Evolutionary conservation across 495 filamentous ascomycete genomes (phyloP).

Genomic region (Aspergillus diversus): DNA sequence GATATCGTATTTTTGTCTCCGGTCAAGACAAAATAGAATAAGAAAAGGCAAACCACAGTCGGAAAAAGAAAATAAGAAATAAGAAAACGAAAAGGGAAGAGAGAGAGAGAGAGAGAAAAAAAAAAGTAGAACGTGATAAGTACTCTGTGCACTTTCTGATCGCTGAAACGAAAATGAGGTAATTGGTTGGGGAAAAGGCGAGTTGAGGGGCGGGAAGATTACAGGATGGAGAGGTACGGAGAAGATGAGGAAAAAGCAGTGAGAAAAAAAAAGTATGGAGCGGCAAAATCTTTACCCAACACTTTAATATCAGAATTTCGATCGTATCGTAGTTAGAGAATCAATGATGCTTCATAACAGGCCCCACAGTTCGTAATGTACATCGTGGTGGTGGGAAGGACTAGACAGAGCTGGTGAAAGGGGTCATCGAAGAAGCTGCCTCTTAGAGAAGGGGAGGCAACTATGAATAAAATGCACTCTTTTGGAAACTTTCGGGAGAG

Average conservation of each 20-base stretch:
- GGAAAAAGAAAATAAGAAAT: background rate
- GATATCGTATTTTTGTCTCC: slow-evolving; percentile 3
- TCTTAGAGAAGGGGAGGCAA: slow-evolving; percentile 1
- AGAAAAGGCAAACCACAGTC: background rate
- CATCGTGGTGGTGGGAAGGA: background rate
- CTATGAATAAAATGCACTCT: slow-evolving; percentile 76
- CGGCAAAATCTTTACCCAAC: slow-evolving; percentile 1
- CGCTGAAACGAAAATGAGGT: slow-evolving; percentile 12
- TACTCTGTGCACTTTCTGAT: slow-evolving; percentile 7
- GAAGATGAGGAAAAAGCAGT: background rate
- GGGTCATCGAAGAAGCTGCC: background rate
- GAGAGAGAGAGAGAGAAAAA: slow-evolving; percentile 14
- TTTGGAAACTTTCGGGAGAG: slow-evolving; percentile 84
- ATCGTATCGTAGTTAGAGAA: background rate
- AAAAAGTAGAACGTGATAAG: background rate
- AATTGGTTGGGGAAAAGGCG: background rate
- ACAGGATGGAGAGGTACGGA: background rate
- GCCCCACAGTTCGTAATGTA: slow-evolving; percentile 5
- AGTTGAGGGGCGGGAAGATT: background rate
- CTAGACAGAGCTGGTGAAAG: background rate
- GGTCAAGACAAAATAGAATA: background rate
- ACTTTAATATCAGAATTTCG: background rate
- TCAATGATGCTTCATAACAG: background rate
- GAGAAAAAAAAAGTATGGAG: background rate
- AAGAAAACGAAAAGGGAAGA: background rate